Conservation (phyloP, 345 rosid species). For the Eucalyptus polybractea region DNA sequence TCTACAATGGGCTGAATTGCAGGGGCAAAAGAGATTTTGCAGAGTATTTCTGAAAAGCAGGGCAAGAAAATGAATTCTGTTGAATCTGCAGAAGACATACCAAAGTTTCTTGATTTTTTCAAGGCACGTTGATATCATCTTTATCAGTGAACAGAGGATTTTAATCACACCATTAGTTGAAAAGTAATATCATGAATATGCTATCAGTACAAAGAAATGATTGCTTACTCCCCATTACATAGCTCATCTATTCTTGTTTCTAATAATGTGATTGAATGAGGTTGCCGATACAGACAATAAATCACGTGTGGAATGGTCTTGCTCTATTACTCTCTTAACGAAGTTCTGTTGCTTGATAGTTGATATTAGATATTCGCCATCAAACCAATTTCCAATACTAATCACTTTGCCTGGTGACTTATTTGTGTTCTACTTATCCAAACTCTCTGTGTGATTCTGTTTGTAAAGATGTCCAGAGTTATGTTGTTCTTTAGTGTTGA, state of each 20-base stretch:
- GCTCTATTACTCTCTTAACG: background rate
- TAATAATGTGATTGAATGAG: background rate
- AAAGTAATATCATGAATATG: background rate
- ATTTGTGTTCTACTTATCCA: background rate
- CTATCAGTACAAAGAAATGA: background rate
- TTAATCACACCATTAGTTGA: background rate
- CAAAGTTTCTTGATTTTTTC: constrained; percentile 55
- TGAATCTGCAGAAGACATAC: constrained; percentile 76
- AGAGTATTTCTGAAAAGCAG: constrained; percentile 75
- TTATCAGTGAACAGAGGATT: background rate
- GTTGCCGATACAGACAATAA: background rate
- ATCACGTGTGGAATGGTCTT: background rate
- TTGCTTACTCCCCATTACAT: background rate
- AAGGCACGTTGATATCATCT: constrained; percentile 26
- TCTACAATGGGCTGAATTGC: background rate
- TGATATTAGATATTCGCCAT: background rate
- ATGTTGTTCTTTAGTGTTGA: background rate
- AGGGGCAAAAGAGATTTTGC: constrained; percentile 83
- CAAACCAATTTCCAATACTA: background rate
- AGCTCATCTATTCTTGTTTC: background rate
- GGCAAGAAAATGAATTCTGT: constrained; percentile 72
- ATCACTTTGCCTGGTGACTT: background rate
- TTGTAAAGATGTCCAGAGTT: background rate
- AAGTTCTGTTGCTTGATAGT: background rate
- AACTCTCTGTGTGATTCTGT: background rate